These are phyloP conservation scores for Diplogelasinospora grovesii DNA, from an alignment of 495 filamentous ascomycete genomes.

Conservation along the genomic window DNA sequence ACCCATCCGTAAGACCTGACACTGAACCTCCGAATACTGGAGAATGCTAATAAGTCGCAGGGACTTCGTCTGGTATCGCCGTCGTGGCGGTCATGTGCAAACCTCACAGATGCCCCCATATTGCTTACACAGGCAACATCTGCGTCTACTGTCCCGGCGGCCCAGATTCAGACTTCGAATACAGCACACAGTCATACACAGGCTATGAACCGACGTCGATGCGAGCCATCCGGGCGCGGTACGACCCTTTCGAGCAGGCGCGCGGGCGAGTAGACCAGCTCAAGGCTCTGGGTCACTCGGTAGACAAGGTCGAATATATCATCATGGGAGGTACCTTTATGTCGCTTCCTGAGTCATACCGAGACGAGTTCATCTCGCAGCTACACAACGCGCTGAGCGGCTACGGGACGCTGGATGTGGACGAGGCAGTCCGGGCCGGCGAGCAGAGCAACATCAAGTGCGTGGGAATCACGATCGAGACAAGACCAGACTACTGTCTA, in stretches of 20 bases:
- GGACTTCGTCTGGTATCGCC: slow-evolving; percentile 94
- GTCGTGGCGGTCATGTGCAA: slow-evolving; percentile 99
- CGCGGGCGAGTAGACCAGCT: slow-evolving; percentile 94
- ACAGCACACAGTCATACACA: slow-evolving; percentile 96
- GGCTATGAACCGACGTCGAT: slow-evolving; percentile 98
- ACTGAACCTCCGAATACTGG: not conserved
- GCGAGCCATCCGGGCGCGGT: slow-evolving; percentile 93
- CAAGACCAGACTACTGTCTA: slow-evolving; percentile 90
- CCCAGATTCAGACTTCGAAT: slow-evolving; percentile 96
- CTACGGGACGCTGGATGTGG: slow-evolving; percentile 83
- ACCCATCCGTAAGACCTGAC: slow-evolving; percentile 67
- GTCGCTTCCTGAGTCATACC: slow-evolving; percentile 82
- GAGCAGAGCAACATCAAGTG: slow-evolving; percentile 95
- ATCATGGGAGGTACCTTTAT: slow-evolving; percentile 99
- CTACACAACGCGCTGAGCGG: slow-evolving; percentile 94
- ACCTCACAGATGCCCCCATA: slow-evolving; percentile 94
- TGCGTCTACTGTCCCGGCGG: slow-evolving; percentile 98
- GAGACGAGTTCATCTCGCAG: slow-evolving; percentile 88
- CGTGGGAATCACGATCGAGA: slow-evolving; percentile 98
- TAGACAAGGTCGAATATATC: slow-evolving; percentile 99
- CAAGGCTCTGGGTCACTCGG: slow-evolving; percentile 86
- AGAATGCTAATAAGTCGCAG: slow-evolving; percentile 30
- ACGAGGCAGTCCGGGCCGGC: slow-evolving; percentile 86
- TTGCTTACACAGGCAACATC: slow-evolving; percentile 95
- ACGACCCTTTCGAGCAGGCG: slow-evolving; percentile 97